Base-by-base conservation (phyloP, 345 rosid genomes). In the Barbarea vulgaris region DNA sequence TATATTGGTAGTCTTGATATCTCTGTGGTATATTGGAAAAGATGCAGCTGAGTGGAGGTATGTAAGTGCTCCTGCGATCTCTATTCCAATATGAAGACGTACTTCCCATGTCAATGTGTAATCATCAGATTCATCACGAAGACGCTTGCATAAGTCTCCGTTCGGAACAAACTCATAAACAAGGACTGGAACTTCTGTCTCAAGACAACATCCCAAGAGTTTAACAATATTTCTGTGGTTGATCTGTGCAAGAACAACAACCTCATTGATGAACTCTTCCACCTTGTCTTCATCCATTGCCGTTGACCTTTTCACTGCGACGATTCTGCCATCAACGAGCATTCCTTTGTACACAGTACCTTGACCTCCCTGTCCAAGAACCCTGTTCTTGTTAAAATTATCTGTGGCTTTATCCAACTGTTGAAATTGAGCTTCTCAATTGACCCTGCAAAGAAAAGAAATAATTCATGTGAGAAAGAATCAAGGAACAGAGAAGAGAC, bases 281-380 rank as follows among this genome's bases (percentile, higher is more conserved):
- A 79, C 74, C 11, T 15, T 74, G 31, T 73, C 74, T 73, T 73
- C 70, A 8, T 74, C 82, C 69, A 73, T 7, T 1, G 10, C 77
- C 33, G 42, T 67, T 0, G 78, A 73, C 15, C 25, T 73, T 47
- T 78, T 78, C 34, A 78, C 77, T 0, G 81, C 81, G 0, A 79
- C 70, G 13, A 73, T 72, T 67, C 9, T 67, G 0, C 77, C 73
- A 63, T 73, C 78, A 8, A 54, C 64, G 0, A 78, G n/a, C 77
- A 78, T 72, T 15, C 81, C 81, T 1, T 78, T 78, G 51, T 67
- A 78, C 1, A 79, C 78, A 5, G 81, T 79, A 0, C 81, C 81
- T 63, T 79, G 75, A 73, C 79, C 82, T 67, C 82, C 82, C 19
- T 74, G 75, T 15, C 82, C 82, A 42, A 79, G 79, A 46, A 74